A percentile compares a stretch with the other conserved stretches of the same genome.
phyloP scores from a whole-genome alignment of 2,329 filamentous ascomycete species.

The Pyrenophora graminea region DNA sequence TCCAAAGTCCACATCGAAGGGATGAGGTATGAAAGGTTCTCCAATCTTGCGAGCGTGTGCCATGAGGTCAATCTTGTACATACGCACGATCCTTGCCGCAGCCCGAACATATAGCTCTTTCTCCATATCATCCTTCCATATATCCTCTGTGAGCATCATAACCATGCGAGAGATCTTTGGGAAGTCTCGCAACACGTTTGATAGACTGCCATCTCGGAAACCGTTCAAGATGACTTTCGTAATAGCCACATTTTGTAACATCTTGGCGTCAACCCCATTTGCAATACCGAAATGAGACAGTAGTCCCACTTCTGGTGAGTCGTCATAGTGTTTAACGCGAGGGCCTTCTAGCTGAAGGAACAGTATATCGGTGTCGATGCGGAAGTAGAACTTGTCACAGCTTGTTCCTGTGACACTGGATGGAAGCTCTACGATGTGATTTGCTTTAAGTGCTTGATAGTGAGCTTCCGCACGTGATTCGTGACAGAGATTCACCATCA shows the following conservation, averaged over 20 bases:
- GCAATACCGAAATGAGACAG: slow-evolving; percentile 26
- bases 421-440: slow-evolving; percentile 17
- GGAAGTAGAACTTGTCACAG: slow-evolving; percentile 23
- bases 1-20: slow-evolving; percentile 20
- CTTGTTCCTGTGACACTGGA: neutral
- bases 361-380: slow-evolving; percentile 25
- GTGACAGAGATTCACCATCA: slow-evolving; percentile 22
- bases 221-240: slow-evolving; percentile 21
- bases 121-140: slow-evolving; percentile 1
- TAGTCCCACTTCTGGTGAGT: slow-evolving; percentile 24
- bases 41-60: neutral
- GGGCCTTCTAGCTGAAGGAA: slow-evolving; percentile 18
- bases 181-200: slow-evolving; percentile 26
- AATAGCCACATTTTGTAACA: slow-evolving; percentile 19
- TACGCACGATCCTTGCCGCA: slow-evolving; percentile 21
- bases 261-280: slow-evolving; percentile 8
- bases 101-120: slow-evolving; percentile 23
- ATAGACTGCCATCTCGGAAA: slow-evolving; percentile 22
- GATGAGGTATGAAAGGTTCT: neutral
- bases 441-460: slow-evolving; percentile 21
- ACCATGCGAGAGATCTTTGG: slow-evolving; percentile 21
- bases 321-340: slow-evolving; percentile 22
- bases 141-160: slow-evolving; percentile 21
- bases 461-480: slow-evolving; percentile 26
- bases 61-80: slow-evolving; percentile 22